Conservation (phyloP, 768 basidiomycete species). For the Pulveroboletus ravenelii region DNA sequence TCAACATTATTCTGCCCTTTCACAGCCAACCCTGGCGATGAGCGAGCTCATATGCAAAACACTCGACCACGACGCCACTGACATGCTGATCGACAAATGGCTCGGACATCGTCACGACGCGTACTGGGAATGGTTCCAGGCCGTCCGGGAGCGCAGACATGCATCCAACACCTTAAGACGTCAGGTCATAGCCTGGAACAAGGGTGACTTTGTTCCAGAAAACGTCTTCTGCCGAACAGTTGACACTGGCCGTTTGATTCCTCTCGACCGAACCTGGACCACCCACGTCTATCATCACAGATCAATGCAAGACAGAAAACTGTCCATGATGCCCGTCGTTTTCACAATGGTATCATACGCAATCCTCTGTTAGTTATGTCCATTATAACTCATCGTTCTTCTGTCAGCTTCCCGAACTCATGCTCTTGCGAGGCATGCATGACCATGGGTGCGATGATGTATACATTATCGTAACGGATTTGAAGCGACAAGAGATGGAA, state of each 20-base stretch:
- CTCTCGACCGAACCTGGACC: constrained; percentile 77
- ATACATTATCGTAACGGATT: constrained; percentile 73
- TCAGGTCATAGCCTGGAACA: constrained; percentile 47
- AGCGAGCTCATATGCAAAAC: constrained; percentile 77
- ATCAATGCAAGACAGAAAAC: constrained; percentile 66
- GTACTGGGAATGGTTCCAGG: constrained; percentile 74
- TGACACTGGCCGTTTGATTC: constrained; percentile 72
- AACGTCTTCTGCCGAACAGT: constrained; percentile 77
- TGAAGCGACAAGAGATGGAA: constrained; percentile 78
- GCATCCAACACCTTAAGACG: constrained; percentile 48
- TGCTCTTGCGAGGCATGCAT: constrained; percentile 78
- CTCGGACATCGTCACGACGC: constrained; percentile 73
- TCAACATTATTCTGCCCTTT: constrained; percentile 56
- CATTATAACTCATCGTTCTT: not conserved
- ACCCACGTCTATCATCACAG: constrained; percentile 77
- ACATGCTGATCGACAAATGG: constrained; percentile 81
- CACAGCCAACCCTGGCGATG: constrained; percentile 64
- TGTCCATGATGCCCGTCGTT: constrained; percentile 76
- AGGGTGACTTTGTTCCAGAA: constrained; percentile 74
- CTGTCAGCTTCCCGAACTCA: constrained; percentile 66
- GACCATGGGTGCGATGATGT: constrained; percentile 76
- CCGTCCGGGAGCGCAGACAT: constrained; percentile 63
- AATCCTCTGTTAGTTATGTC: not conserved
- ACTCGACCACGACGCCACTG: constrained; percentile 69
- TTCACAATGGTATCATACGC: constrained; percentile 63